A percentile compares a stretch with the other conserved stretches of the same genome.
Evolutionary conservation across 176 grass and related monocot species (phyloP).

Genomic region (Oryza rufipogon): DNA sequence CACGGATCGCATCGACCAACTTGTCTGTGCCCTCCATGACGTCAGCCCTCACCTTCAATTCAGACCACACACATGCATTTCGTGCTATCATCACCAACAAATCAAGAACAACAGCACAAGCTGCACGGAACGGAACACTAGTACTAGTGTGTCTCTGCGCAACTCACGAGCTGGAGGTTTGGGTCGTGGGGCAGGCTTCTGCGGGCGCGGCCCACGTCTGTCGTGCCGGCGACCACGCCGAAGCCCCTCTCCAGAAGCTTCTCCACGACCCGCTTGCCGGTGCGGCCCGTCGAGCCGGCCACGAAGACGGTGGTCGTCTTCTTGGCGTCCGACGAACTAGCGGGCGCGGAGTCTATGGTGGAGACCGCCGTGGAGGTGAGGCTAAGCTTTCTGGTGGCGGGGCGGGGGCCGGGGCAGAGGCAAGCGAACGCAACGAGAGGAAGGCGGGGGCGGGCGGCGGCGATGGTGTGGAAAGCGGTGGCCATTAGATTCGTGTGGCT

Average conservation of each 20-base stretch:
- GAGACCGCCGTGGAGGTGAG: slow-evolving; percentile 35
- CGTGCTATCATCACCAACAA: not conserved
- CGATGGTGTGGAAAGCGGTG: slow-evolving; percentile 15
- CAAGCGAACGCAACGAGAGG: slow-evolving; percentile 1
- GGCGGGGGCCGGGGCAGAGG: slow-evolving; percentile 6
- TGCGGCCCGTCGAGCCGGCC: slow-evolving; percentile 67
- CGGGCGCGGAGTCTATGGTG: slow-evolving; percentile 34
- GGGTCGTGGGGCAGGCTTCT: slow-evolving; percentile 52
- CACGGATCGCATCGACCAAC: slow-evolving; percentile 54
- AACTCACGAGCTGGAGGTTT: slow-evolving; percentile 63
- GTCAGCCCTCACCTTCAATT: slow-evolving; percentile 61
- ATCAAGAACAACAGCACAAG: not conserved
- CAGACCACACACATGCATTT: slow-evolving; percentile 6
- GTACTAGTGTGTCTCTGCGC: not conserved
- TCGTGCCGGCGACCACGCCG: slow-evolving; percentile 60
- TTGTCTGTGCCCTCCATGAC: slow-evolving; percentile 60
- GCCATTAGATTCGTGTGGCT: slow-evolving; percentile 37
- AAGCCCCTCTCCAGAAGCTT: slow-evolving; percentile 61
- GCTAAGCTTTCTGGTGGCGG: slow-evolving; percentile 27
- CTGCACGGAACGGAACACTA: not conserved
- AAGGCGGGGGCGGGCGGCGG: slow-evolving; percentile 9
- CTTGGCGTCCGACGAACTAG: slow-evolving; percentile 35
- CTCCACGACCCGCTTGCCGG: slow-evolving; percentile 69
- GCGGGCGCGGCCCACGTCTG: slow-evolving; percentile 49
- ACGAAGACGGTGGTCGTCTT: slow-evolving; percentile 66